A percentile compares a stretch with the other conserved stretches of the same genome.
Evolutionary conservation across 2,329 filamentous ascomycete species (phyloP).

Genomic region (Colletotrichum shisoi): DNA sequence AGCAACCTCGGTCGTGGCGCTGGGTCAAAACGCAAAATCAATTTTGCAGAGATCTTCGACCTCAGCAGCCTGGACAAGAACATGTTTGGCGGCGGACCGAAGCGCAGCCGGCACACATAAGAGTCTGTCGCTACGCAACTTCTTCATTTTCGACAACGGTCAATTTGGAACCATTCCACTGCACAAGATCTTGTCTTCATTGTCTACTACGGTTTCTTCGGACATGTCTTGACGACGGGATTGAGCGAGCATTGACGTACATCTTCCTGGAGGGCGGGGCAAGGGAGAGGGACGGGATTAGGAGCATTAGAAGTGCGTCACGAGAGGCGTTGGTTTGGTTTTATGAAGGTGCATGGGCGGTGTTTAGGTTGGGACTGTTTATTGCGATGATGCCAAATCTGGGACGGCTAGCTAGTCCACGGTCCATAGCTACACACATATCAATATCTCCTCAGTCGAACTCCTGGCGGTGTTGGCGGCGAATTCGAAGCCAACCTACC

Average conservation of each 20-base stretch:
- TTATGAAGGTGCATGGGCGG: slow-evolving; percentile 37
- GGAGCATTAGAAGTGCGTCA: slow-evolving; percentile 31
- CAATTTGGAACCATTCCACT: slow-evolving; percentile 3
- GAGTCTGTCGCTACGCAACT: background rate
- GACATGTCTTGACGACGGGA: slow-evolving; percentile 31
- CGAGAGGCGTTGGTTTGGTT: slow-evolving; percentile 36
- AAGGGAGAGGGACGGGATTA: slow-evolving; percentile 18
- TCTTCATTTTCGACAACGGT: slow-evolving; percentile 29
- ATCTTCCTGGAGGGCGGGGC: slow-evolving; percentile 7
- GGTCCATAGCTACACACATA: slow-evolving; percentile 36
- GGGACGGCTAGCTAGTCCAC: slow-evolving; percentile 39
- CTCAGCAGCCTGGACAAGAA: slow-evolving; percentile 72
- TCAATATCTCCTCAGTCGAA: slow-evolving; percentile 27
- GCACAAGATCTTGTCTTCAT: slow-evolving; percentile 12
- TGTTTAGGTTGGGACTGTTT: slow-evolving; percentile 38
- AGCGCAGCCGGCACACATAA: slow-evolving; percentile 61
- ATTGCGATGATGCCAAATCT: slow-evolving; percentile 37
- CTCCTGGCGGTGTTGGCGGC: slow-evolving; percentile 9
- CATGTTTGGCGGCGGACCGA: slow-evolving; percentile 57
- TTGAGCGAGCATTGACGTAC: slow-evolving; percentile 38
- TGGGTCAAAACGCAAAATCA: slow-evolving; percentile 76
- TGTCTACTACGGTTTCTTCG: slow-evolving; percentile 25
- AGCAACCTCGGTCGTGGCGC: slow-evolving; percentile 67
- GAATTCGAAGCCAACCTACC: background rate
- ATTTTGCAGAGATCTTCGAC: slow-evolving; percentile 79